These are phyloP conservation scores for Ganoderma resinaceum DNA, from an alignment of 1,284 basidiomycete species.

Conservation along the genomic window DNA sequence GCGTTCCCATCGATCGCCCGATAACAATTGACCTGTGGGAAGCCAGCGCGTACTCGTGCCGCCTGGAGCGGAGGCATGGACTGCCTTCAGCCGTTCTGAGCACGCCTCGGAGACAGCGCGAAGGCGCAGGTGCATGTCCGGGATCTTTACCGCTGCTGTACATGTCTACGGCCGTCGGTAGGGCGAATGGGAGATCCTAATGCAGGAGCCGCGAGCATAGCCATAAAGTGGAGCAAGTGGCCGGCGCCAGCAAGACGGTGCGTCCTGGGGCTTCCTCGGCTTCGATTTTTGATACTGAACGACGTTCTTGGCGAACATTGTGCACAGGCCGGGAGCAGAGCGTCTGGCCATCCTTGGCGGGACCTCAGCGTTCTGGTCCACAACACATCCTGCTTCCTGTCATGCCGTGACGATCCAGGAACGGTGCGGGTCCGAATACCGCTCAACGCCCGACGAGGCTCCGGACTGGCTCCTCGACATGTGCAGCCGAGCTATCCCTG, in stretches of 20 bases:
- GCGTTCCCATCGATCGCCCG: slow-evolving; percentile 31
- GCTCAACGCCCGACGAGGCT: slow-evolving; percentile 28
- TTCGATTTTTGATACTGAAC: slow-evolving; percentile 12
- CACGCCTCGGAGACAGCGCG: slow-evolving; percentile 21
- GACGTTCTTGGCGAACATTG: slow-evolving; percentile 11
- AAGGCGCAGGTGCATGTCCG: slow-evolving; percentile 26
- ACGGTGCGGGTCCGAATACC: slow-evolving; percentile 29
- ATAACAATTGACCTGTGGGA: slow-evolving; percentile 29
- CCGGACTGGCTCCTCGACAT: slow-evolving; percentile 25
- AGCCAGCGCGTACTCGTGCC: slow-evolving; percentile 14
- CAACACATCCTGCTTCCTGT: not conserved
- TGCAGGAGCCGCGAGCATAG: slow-evolving; percentile 15
- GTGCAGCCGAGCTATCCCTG: slow-evolving; percentile 21
- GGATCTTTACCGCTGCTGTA: slow-evolving; percentile 17
- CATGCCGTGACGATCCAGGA: slow-evolving; percentile 7
- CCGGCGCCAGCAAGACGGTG: slow-evolving; percentile 21
- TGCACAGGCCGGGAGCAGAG: slow-evolving; percentile 14
- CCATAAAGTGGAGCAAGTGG: slow-evolving; percentile 15
- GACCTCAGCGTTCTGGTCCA: not conserved
- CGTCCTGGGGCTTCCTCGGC: slow-evolving; percentile 22
- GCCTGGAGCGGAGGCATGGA: slow-evolving; percentile 19
- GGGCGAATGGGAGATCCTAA: slow-evolving; percentile 11
- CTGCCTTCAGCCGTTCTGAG: slow-evolving; percentile 14
- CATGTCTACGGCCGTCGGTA: slow-evolving; percentile 13
- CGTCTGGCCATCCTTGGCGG: slow-evolving; percentile 3